These are phyloP conservation scores for Podospora sp. DNA, from an alignment of 495 filamentous ascomycete genomes.

Conservation along the genomic window DNA sequence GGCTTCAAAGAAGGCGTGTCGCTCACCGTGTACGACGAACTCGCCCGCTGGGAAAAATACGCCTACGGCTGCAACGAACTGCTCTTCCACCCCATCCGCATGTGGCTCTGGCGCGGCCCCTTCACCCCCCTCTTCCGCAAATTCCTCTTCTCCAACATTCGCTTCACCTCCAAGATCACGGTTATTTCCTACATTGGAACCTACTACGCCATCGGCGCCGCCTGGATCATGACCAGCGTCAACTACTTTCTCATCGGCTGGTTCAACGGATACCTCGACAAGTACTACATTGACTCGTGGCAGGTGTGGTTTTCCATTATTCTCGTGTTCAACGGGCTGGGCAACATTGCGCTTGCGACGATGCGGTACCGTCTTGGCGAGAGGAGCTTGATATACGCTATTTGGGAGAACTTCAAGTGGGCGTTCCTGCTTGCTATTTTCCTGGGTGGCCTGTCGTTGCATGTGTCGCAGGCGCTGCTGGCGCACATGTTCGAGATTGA, in stretches of 20 bases:
- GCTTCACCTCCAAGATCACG: slow-evolving; percentile 76
- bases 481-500: slow-evolving; percentile 73
- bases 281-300: slow-evolving; percentile 77
- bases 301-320: slow-evolving; percentile 75
- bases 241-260: slow-evolving; percentile 82
- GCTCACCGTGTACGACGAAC: slow-evolving; percentile 81
- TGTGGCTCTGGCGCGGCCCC: slow-evolving; percentile 64
- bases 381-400: slow-evolving; percentile 51
- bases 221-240: slow-evolving; percentile 74
- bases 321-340: slow-evolving; percentile 71
- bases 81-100: slow-evolving; percentile 72
- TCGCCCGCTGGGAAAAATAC: slow-evolving; percentile 84
- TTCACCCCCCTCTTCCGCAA: slow-evolving; percentile 74
- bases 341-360: slow-evolving; percentile 64
- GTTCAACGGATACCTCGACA: slow-evolving; percentile 72
- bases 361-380: slow-evolving; percentile 71
- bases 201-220: slow-evolving; percentile 79
- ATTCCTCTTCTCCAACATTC: slow-evolving; percentile 73
- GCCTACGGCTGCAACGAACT: slow-evolving; percentile 87
- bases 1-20: slow-evolving; percentile 87
- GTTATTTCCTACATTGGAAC: slow-evolving; percentile 86
- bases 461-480: slow-evolving; percentile 67
- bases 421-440: slow-evolving; percentile 69
- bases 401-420: slow-evolving; percentile 76
- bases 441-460: slow-evolving; percentile 69